phyloP scores from a whole-genome alignment of 140 eudicot genomes.

The Erigeron philadelphicus region DNA sequence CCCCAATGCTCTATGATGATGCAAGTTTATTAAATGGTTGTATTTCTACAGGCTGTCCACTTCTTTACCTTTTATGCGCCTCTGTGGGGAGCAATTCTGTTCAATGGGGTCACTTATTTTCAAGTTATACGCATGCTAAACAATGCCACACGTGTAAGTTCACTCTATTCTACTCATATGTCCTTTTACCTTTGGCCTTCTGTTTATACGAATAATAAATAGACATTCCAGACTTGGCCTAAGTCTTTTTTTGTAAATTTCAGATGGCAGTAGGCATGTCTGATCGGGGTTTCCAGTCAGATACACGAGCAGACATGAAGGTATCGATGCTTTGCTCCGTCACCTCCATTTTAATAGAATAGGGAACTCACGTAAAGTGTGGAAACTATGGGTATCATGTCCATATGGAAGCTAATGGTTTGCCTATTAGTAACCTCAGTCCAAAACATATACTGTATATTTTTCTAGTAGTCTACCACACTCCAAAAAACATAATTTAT shows the following conservation, averaged over 20 bases:
- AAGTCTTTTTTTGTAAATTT: conserved; percentile 27
- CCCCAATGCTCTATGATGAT: conserved; percentile 12
- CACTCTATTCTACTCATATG: conserved; percentile 6
- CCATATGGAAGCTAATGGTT: not conserved
- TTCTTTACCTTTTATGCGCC: conserved; percentile 92
- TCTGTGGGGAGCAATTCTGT: conserved; percentile 98
- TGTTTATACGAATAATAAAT: conserved; percentile 17
- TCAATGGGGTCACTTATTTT: conserved; percentile 88
- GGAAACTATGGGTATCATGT: not conserved
- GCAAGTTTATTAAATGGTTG: conserved; percentile 5
- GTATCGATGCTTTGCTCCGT: conserved; percentile 35
- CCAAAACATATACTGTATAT: not conserved
- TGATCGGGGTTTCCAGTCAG: conserved; percentile 61
- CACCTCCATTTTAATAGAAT: conserved; percentile 6
- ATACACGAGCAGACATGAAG: conserved; percentile 80
- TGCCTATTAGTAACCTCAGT: not conserved
- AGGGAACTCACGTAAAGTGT: not conserved
- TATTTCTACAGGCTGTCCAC: conserved; percentile 71
- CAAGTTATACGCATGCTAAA: conserved; percentile 98
- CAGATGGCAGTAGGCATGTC: conserved; percentile 99
- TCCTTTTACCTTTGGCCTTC: conserved; percentile 3
- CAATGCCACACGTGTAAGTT: conserved; percentile 92
- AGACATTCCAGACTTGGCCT: conserved; percentile 11
- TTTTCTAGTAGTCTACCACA: not conserved
- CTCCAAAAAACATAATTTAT: not conserved